Base-by-base conservation (phyloP, 2,329 filamentous ascomycete genomes). In the Coleophoma cylindrospora region DNA sequence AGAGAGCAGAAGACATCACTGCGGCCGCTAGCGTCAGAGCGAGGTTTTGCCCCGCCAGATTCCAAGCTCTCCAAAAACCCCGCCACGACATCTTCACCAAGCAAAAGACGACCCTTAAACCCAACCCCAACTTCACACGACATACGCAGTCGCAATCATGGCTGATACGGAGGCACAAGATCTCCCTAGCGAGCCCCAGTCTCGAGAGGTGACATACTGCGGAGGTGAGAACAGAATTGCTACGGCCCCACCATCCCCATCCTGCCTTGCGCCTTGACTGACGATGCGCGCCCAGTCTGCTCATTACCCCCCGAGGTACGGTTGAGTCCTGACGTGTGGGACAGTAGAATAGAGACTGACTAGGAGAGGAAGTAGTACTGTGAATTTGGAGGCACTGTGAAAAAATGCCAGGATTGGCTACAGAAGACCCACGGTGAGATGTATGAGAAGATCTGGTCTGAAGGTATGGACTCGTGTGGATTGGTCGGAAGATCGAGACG, bases 371-470 rank as follows among this genome's bases (percentile, higher is more conserved):
- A 70, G 59, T 73, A 97, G 94, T 99, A 96, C 74, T 99, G 94
- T 76, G 94, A 99, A 74, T 97, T 96, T 71, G 94, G 94, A 65
- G 92, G 91, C 57, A 97, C 91, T 37, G 86, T 87, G 21, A 96
- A 91, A 73, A 99, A 96, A 74, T 99, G 94, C 74, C 87, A 92
- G 70, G 91, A 97, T 69, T 99, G 94, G 94, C 83, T 99, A 17
- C 75, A 89, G 64, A 81, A 84, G 57, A 79, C 83, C 57, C 79
- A 96, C 61, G 80, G 84, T 3, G 76, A 79, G 43, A 74, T 96
- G 68, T 95, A 95, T 70, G 70, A 80, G 54, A 75, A 76, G 62
- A 80, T 99, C 70, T 96, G 95, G 79, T 96, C 91, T 45, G 79
- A 87, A 70, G 90, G 91, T 92, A 74, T 55, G 72, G 59, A 43